phyloP scores from a whole-genome alignment of 345 rosid species.

The Excoecaria agallocha region DNA sequence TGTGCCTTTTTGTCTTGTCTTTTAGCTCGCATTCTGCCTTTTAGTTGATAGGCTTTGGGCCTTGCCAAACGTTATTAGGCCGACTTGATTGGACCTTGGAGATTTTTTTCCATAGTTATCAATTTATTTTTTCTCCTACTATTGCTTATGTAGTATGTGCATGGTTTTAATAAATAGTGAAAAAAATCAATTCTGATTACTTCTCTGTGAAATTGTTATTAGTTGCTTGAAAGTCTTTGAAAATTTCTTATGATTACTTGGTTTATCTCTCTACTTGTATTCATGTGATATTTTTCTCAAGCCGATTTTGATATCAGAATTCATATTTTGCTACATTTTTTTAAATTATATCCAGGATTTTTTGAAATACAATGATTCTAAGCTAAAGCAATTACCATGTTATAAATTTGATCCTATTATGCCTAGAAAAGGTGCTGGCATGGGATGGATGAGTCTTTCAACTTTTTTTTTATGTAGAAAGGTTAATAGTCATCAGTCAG shows the following conservation, averaged over 20 bases:
- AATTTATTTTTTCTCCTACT: neutral
- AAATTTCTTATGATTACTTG: neutral
- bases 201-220: neutral
- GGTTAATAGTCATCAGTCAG: too few species aligned
- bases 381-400: conserved; percentile 61
- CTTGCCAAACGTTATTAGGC: too few species aligned
- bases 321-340: conserved; percentile 7
- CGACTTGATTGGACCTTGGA: too few species aligned
- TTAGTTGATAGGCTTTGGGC: too few species aligned
- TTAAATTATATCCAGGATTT: conserved; percentile 52
- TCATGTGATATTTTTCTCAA: neutral
- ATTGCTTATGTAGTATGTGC: too few species aligned
- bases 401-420: conserved; percentile 69
- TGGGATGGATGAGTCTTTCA: conserved; percentile 68
- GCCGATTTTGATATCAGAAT: neutral
- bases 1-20: too few species aligned
- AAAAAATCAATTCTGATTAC: neutral
- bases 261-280: neutral
- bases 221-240: neutral
- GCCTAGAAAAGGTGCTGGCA: conserved; percentile 89
- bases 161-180: neutral
- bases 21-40: too few species aligned
- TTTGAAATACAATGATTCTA: conserved; percentile 60
- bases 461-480: neutral
- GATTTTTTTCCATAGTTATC: too few species aligned